Conservation (phyloP, 2,329 filamentous ascomycete species). For the Fusarium sp. region DNA sequence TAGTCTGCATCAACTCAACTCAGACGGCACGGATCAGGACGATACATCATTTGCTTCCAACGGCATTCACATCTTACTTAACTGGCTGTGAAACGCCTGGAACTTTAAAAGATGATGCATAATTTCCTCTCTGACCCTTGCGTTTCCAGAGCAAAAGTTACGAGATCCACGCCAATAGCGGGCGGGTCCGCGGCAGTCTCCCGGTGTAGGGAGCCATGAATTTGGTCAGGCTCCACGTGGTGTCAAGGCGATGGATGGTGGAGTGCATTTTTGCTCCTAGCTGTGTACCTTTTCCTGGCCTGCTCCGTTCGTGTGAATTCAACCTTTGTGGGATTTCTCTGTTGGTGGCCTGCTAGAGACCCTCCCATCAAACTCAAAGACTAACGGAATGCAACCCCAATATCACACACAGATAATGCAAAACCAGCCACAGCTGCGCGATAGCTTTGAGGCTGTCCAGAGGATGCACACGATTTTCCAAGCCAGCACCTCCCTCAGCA, state of each 20-base stretch:
- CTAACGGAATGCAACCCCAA: slow-evolving; percentile 14
- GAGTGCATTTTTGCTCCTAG: slow-evolving; percentile 25
- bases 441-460: not conserved
- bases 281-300: slow-evolving; percentile 2
- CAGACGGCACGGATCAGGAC: slow-evolving; percentile 6
- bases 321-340: slow-evolving; percentile 3
- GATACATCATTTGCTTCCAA: not conserved
- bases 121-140: slow-evolving; percentile 11
- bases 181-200: slow-evolving; percentile 44
- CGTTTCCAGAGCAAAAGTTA: slow-evolving; percentile 13
- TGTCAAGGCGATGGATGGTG: slow-evolving; percentile 38
- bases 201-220: slow-evolving; percentile 40
- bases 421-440: not conserved
- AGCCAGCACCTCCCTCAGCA: not conserved
- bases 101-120: slow-evolving; percentile 9
- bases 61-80: not conserved
- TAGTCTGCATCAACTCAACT: not conserved
- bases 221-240: slow-evolving; percentile 44
- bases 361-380: not conserved
- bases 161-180: slow-evolving; percentile 34
- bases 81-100: not conserved
- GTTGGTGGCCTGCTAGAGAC: not conserved
- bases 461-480: not conserved
- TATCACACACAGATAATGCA: not conserved
- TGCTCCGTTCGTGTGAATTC: not conserved